Evolutionary conservation across 805 yeast genomes (phyloP), one percentile per base, ranked within the genome.

Genomic region (Suhomyces xylopsoci): DNA sequence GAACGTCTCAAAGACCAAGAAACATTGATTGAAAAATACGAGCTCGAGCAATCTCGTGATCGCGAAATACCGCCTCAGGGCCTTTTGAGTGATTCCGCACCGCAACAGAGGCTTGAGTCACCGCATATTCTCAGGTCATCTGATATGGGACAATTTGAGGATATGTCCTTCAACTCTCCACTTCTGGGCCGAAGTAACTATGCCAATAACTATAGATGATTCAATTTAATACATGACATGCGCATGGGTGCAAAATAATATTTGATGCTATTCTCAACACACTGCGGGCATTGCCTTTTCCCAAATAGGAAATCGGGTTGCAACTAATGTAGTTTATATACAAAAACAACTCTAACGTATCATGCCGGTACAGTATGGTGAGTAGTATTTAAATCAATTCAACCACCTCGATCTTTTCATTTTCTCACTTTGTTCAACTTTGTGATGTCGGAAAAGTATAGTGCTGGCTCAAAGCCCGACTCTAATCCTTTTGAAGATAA

Each of bases 231-330:
- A 38, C 22, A 38, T 38, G 17, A 30, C 20, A 15, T 36, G 12
- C n/a, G 7, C 42, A 10, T 48, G 50, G 50, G 50, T 40, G 50
- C 50, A 40, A 48, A 48, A 48, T 8, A 25, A 17, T 38, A 12
- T 10, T 5, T 26, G 47, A 45, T 45, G 47, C 15, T 3, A 45
- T 49, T 47, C 34, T 38, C 42, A 22, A 47, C 46, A 48, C 51
- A 40, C 28, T 25, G 40, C 28, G 10, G 6, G 19, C 53, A 53
- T 53, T 53, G 49, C 22, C 17, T 4, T n/a, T 34, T 48, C 56
- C 56, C 51, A 47, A 51, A 47, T 30, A 30, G 51, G 56, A 38
- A 53, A 53, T 45, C 9, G 3, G 43, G 49, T 32, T 40, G 45
- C 48, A 43, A 42, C 48, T 41, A 45, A 14, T 30, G 6, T 14